Evolutionary conservation across 768 basidiomycete genomes (phyloP), one percentile per base, ranked within the genome.

Genomic region (Psilocybe cubensis): DNA sequence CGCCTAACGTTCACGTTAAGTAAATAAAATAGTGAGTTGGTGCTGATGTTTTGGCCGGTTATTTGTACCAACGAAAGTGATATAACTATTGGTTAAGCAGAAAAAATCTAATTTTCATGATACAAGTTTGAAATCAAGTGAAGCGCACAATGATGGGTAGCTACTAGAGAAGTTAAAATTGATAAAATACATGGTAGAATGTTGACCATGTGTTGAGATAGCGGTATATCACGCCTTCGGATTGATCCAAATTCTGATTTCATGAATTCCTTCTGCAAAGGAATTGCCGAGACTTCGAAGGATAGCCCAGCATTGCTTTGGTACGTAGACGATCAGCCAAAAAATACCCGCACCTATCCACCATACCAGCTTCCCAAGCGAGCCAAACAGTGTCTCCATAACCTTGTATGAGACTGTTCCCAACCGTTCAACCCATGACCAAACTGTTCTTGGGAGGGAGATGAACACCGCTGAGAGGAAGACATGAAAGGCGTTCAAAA

Each of bases 221-320:
- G n/a, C n/a, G n/a, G n/a, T n/a, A n/a, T n/a, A n/a, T 50, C 27
- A 56, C 9, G 43, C 31, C 42, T 61, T 61, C 4, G 60, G 60
- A 51, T 47, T 50, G 48, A 61, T 50, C 52, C 56, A 58, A 46
- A 61, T 31, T 27, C 23, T 42, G 9, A 58, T 21, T 51, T 61
- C 60, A 31, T 42, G 25, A 1, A 45, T 24, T 3, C 29, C 56
- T 23, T 51, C 54, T 4, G n/a, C 21, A 14, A 61, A 2, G 1
- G 60, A 54, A 9, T 46, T 38, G 29, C 17, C 21, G 8, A 61
- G 14, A 25, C 47, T 42, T 27, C 44, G 24, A 38, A 61, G 12
- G 35, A 61, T 41, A 43, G 41, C 17, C 27, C 33, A 49, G 3
- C 57, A 3, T 40, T 54, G 54, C 25, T 20, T 40, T 17, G 60